phyloP scores from a whole-genome alignment of 1,139 yeast genomes.

The Petasospora rhodanensis region DNA sequence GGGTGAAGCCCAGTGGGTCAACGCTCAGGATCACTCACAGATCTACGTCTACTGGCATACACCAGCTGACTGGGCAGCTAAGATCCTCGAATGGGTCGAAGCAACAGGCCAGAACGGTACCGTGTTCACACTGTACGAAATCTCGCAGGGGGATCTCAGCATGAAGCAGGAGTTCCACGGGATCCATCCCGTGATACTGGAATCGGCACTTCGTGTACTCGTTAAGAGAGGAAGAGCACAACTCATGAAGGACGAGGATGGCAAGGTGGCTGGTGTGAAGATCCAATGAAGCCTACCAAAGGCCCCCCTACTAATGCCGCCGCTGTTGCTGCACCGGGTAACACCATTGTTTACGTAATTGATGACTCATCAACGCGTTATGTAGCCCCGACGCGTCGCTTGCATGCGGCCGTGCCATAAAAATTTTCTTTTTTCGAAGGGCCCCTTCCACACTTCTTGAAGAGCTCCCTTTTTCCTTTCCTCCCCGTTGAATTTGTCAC shows the following conservation, averaged over 20 bases:
- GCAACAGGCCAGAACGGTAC: conserved; percentile 73
- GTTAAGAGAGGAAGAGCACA: conserved; percentile 68
- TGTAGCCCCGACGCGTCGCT: too few species aligned
- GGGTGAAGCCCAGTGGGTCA: conserved; percentile 28
- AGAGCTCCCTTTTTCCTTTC: too few species aligned
- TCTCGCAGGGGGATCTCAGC: conserved; percentile 60
- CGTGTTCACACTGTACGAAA: conserved; percentile 78
- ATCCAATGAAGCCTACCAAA: too few species aligned
- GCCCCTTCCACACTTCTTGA: too few species aligned
- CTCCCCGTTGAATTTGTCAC: conserved; percentile 13
- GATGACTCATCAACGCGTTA: too few species aligned
- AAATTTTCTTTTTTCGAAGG: too few species aligned
- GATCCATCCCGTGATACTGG: conserved; percentile 56
- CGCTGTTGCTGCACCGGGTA: too few species aligned
- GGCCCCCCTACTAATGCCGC: too few species aligned
- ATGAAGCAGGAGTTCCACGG: conserved; percentile 54
- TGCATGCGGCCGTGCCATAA: too few species aligned
- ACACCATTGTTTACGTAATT: too few species aligned
- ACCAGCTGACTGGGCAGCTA: conserved; percentile 73
- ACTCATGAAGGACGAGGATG: conserved; percentile 52
- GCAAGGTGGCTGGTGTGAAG: conserved; percentile 65
- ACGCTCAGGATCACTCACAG: conserved; percentile 20
- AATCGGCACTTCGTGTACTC: conserved; percentile 51
- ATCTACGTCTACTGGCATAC: conserved; percentile 61
- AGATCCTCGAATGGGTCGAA: conserved; percentile 58